These are phyloP conservation scores for Suillus placidus DNA, from an alignment of 768 basidiomycete species.

Conservation along the genomic window DNA sequence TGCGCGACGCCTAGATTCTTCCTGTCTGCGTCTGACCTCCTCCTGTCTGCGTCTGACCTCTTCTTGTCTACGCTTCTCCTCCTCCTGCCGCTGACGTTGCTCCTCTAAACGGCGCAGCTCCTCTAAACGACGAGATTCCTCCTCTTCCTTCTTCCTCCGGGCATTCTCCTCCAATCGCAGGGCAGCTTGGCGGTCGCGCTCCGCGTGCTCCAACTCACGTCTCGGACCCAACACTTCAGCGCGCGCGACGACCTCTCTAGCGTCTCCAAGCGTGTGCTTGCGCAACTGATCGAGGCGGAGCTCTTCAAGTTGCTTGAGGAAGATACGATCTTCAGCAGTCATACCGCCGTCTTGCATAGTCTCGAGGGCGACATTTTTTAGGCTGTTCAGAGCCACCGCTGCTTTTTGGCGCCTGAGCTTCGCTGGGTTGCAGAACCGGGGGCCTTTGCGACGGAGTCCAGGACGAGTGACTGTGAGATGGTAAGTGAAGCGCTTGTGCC, in stretches of 20 bases:
- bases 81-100: constrained; percentile 11
- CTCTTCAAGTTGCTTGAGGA: constrained; percentile 24
- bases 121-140: constrained; percentile 24
- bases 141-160: constrained; percentile 17
- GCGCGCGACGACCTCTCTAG: constrained; percentile 25
- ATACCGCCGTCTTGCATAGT: constrained; percentile 22
- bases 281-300: constrained; percentile 20
- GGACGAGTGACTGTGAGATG: constrained; percentile 7
- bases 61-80: constrained; percentile 19
- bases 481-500: constrained; percentile 23
- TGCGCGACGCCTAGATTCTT: constrained; percentile 19
- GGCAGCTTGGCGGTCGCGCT: constrained; percentile 24
- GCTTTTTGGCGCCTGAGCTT: constrained; percentile 8
- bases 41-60: constrained; percentile 14
- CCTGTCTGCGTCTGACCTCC: constrained; percentile 15
- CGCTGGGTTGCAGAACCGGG: not conserved
- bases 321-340: constrained; percentile 25
- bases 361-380: constrained; percentile 3
- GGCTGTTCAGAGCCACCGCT: constrained; percentile 6
- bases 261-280: constrained; percentile 21
- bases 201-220: constrained; percentile 20
- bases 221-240: constrained; percentile 21
- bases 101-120: constrained; percentile 17
- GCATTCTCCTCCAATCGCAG: constrained; percentile 18
- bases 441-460: constrained; percentile 10